phyloP scores from a whole-genome alignment of 108 stramenopile genomes.

The Schizochytrium sp. region DNA sequence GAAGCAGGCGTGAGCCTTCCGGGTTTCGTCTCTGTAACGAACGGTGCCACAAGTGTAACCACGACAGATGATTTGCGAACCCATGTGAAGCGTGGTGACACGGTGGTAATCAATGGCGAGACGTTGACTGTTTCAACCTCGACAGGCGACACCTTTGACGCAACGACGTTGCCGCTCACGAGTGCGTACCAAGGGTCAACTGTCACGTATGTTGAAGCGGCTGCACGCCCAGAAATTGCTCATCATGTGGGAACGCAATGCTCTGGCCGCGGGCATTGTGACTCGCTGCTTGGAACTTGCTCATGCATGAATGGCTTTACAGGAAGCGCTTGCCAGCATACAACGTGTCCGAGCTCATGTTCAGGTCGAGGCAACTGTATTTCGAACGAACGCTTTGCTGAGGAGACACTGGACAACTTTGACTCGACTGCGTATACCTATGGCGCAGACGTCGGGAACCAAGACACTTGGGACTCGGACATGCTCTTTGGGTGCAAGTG shows the following conservation, averaged over 20 bases:
- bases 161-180: not conserved
- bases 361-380: slow-evolving; percentile 63
- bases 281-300: slow-evolving; percentile 46
- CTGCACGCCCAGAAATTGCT: not conserved
- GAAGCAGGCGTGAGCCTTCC: not conserved
- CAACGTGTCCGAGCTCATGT: slow-evolving; percentile 46
- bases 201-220: not conserved
- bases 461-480: slow-evolving; percentile 43
- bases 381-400: slow-evolving; percentile 53
- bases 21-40: not conserved
- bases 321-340: slow-evolving; percentile 51
- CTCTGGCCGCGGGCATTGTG: slow-evolving; percentile 49
- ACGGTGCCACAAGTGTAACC: not conserved
- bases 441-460: slow-evolving; percentile 37
- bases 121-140: not conserved
- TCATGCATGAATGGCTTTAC: slow-evolving; percentile 36
- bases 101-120: not conserved
- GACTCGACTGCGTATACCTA: slow-evolving; percentile 50
- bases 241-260: slow-evolving; percentile 54
- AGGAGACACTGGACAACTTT: slow-evolving; percentile 43
- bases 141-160: not conserved
- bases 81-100: not conserved
- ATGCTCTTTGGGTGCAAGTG: slow-evolving; percentile 41
- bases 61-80: not conserved
- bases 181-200: not conserved